These are phyloP conservation scores for Castanospermum australe DNA, from an alignment of 306 rosid species.

Conservation along the genomic window DNA sequence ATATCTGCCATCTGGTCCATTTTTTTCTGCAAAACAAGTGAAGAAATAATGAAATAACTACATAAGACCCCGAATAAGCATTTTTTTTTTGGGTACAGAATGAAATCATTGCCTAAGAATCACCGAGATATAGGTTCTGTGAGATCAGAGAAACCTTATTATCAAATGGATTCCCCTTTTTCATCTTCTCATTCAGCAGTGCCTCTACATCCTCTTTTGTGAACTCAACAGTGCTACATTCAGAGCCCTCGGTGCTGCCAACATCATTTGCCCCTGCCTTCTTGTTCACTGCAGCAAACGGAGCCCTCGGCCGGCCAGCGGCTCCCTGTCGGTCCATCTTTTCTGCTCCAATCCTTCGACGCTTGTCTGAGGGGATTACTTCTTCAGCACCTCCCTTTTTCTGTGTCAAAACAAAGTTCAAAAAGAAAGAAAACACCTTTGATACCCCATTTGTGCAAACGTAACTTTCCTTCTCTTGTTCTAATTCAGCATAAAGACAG, in stretches of 20 bases:
- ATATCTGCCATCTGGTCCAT: conserved; percentile 55
- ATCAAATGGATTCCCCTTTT: conserved; percentile 49
- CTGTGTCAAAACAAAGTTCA: conserved; percentile 20
- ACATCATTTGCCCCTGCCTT: conserved; percentile 39
- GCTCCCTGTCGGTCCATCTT: conserved; percentile 33
- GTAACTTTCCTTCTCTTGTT: background rate
- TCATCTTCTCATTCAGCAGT: conserved; percentile 50
- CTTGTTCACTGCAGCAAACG: conserved; percentile 37
- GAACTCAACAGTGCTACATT: conserved; percentile 45
- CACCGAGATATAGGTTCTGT: background rate
- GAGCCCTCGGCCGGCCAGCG: conserved; percentile 38
- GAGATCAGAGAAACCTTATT: conserved; percentile 44
- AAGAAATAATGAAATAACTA: background rate
- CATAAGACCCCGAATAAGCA: background rate
- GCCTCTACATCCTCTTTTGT: conserved; percentile 56
- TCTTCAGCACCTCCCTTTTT: conserved; percentile 51
- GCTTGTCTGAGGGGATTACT: conserved; percentile 55
- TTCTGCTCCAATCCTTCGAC: conserved; percentile 50
- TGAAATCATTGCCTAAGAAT: background rate
- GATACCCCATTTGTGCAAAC: background rate
- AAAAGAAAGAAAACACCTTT: background rate
- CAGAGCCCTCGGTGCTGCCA: conserved; percentile 45
- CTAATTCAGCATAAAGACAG: background rate
- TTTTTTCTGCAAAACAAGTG: conserved; percentile 51
- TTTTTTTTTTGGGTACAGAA: no score